Evolutionary conservation across 2,329 filamentous ascomycete species (phyloP).

Genomic region (Alternaria viburni): DNA sequence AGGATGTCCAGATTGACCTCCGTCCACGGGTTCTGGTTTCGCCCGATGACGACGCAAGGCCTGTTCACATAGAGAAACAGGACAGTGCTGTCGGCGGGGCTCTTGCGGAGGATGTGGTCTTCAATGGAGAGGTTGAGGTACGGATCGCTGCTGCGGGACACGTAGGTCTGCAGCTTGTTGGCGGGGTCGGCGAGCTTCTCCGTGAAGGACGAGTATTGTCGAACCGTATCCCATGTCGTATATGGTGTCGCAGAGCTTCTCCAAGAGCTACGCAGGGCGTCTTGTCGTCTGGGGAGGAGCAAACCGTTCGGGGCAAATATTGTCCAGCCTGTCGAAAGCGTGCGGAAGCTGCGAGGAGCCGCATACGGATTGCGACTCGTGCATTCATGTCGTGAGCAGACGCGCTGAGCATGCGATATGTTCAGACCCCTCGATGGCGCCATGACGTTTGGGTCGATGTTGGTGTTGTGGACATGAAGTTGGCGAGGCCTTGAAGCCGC

Average conservation of each 20-base stretch:
- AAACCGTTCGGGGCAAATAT: neutral
- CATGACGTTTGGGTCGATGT: slow-evolving; percentile 11
- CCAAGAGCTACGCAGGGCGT: neutral
- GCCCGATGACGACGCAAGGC: slow-evolving; percentile 87
- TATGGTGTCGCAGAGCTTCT: neutral
- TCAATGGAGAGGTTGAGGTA: slow-evolving; percentile 94
- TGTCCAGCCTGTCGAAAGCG: neutral
- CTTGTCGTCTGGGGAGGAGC: neutral
- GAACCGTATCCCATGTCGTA: neutral
- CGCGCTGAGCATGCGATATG: neutral
- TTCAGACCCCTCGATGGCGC: slow-evolving; percentile 24
- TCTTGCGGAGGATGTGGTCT: slow-evolving; percentile 82
- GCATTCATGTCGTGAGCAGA: neutral
- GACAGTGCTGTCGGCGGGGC: slow-evolving; percentile 73
- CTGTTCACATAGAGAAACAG: slow-evolving; percentile 88
- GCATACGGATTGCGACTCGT: neutral
- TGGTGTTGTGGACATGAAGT: slow-evolving; percentile 10
- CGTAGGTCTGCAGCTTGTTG: slow-evolving; percentile 54
- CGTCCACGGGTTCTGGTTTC: slow-evolving; percentile 97
- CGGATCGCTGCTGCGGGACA: slow-evolving; percentile 68
- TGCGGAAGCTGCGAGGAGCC: neutral
- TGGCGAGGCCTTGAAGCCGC: neutral
- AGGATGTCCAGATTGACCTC: slow-evolving; percentile 79
- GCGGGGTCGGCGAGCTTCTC: slow-evolving; percentile 37
- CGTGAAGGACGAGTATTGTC: slow-evolving; percentile 33